Base-by-base conservation (phyloP, 2,329 filamentous ascomycete species). In the Alternaria tenuissima region DNA sequence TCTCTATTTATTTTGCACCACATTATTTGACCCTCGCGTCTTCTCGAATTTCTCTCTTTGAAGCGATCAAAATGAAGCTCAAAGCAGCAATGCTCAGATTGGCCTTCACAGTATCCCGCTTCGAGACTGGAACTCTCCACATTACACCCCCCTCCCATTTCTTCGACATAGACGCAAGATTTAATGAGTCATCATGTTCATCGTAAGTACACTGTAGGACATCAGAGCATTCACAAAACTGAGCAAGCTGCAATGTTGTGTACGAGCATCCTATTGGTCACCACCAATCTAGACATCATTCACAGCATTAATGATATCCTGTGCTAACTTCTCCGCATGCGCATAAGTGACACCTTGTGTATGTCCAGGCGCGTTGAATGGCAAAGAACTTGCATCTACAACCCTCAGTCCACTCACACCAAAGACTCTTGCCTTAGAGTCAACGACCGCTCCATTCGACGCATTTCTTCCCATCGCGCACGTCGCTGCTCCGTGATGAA, bases 381-480 rank as follows among this genome's bases (percentile, higher is more conserved):
- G 56, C 18, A 59, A 7, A 36, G 52, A 59, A 20, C 56, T 59
- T 12, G 43, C 12, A 55, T 59, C 56, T 26, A 59, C 24, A 20
- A 59, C 52, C 16, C 56, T 55, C 22, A 59, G 42, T n/a, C 56
- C 56, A 38, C 42, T 59, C 8, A 59, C 56, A 28, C 56, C 56
- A 18, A 59, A 59, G 9, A 55, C 56, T 18, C 52, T 59, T 4
- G 56, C 56, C 48, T 59, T 59, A 0, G 56, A 59, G 38, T 59
- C 56, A 6, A 59, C 56, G 7, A 59, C 56, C 1, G 56, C 56
- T 6, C 56, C 56, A 4, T 20, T 36, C 12, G 56, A 49, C 7
- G 30, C 43, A 24, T 30, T 30, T 7, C 32, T 53, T 4, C 56
- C 52, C 43, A 59, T 55, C 8, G 56, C 56, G 7, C 56, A 59